A percentile compares a stretch with the other conserved stretches of the same genome.
phyloP scores from a whole-genome alignment of 139 green algal genomes.

The Tetradesmus obliquus region DNA sequence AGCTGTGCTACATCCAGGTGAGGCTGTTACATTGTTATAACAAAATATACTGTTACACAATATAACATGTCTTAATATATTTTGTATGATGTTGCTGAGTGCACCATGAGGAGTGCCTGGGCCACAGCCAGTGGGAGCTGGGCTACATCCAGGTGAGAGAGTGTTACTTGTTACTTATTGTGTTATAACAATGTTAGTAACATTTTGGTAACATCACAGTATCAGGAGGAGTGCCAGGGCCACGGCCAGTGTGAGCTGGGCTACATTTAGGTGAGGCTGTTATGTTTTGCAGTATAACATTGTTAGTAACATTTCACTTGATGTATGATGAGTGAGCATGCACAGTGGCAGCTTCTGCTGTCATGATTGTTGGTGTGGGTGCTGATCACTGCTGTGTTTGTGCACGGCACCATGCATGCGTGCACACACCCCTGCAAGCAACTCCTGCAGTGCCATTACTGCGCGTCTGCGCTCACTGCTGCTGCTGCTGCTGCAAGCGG shows the following conservation, averaged over 20 bases:
- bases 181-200: too few relatives aligned
- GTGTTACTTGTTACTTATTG: not conserved
- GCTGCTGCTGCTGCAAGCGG: not conserved
- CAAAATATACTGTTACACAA: not conserved
- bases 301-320: too few relatives aligned
- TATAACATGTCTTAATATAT: not conserved
- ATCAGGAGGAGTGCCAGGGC: not conserved
- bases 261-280: slow-evolving; percentile 82
- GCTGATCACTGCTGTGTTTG: too few relatives aligned
- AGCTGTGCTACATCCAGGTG: slow-evolving; percentile 90
- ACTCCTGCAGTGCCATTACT: not conserved
- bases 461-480: not conserved
- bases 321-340: too few relatives aligned
- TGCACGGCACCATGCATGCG: too few relatives aligned
- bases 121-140: slow-evolving; percentile 80
- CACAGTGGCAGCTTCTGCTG: too few relatives aligned
- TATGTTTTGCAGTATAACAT: not conserved
- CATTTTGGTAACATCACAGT: not conserved
- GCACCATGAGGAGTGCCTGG: slow-evolving; percentile 22
- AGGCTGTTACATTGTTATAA: not conserved
- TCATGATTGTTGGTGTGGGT: too few relatives aligned
- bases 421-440: too few relatives aligned
- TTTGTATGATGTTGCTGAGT: not conserved
- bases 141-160: slow-evolving; percentile 83
- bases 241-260: slow-evolving; percentile 61